These are phyloP conservation scores for Cucurbita maxima DNA, from an alignment of 306 rosid genomes.

Conservation along the genomic window DNA sequence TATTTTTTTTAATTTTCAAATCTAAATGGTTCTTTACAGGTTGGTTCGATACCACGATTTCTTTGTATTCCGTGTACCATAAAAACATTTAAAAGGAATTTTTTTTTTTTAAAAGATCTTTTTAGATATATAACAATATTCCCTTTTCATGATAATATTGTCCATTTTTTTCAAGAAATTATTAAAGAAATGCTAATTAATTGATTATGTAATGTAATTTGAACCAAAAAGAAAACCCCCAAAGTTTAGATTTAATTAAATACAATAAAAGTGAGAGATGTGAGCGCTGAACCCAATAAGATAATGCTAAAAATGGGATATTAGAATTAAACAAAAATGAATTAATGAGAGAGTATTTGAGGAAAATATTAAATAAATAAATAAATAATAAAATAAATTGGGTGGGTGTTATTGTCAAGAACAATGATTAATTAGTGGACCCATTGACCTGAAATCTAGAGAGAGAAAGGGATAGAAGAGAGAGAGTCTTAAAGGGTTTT, in stretches of 20 bases:
- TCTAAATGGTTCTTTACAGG: too few species aligned
- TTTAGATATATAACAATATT: not conserved
- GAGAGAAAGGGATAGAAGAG: constrained; percentile 9
- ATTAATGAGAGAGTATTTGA: not conserved
- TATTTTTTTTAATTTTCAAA: too few species aligned
- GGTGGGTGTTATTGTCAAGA: constrained; percentile 41
- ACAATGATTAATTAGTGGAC: constrained; percentile 41
- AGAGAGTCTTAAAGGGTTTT: constrained; percentile 34
- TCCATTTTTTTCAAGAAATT: not conserved
- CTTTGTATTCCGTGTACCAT: not conserved
- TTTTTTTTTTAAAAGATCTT: not conserved
- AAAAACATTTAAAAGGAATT: not conserved
- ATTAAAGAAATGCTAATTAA: not conserved
- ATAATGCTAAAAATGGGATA: not conserved
- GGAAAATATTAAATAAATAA: not conserved
- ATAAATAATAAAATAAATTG: not conserved
- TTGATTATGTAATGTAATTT: not conserved
- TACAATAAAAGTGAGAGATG: not conserved
- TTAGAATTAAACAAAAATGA: not conserved
- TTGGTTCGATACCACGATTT: not conserved
- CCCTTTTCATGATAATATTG: not conserved
- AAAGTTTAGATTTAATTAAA: not conserved
- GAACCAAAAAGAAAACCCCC: not conserved
- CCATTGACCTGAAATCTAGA: constrained; percentile 54
- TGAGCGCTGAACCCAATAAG: not conserved